phyloP scores from a whole-genome alignment of 306 rosid species.

The Astragalus glycyphyllos region DNA sequence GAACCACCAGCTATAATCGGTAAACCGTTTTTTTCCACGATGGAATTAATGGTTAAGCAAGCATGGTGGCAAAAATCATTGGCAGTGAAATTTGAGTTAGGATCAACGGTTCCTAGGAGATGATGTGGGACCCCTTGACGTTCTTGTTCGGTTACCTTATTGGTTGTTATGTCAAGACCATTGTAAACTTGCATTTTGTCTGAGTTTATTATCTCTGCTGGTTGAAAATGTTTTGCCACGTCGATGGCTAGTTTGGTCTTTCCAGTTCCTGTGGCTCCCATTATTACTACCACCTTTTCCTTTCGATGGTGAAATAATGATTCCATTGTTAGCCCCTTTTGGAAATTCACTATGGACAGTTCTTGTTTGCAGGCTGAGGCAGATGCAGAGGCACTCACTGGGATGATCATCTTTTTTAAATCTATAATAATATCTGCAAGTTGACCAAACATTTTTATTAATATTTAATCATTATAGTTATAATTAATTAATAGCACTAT shows the following conservation, averaged over 20 bases:
- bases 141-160: constrained; percentile 70
- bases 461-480: not conserved
- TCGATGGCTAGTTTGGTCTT: constrained; percentile 81
- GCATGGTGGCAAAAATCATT: constrained; percentile 51
- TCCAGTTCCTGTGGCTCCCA: constrained; percentile 91
- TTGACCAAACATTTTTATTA: constrained; percentile 42
- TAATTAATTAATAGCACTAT: constrained; percentile 15
- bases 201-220: constrained; percentile 77
- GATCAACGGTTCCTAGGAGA: constrained; percentile 53
- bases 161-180: constrained; percentile 75
- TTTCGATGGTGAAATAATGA: constrained; percentile 52
- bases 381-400: constrained; percentile 24
- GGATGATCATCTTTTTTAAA: constrained; percentile 35
- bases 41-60: constrained; percentile 45
- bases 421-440: constrained; percentile 50
- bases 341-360: constrained; percentile 54
- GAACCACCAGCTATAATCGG: constrained; percentile 65
- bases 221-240: constrained; percentile 60
- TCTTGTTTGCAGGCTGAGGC: constrained; percentile 60
- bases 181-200: constrained; percentile 87
- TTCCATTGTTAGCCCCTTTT: constrained; percentile 48
- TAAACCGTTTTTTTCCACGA: constrained; percentile 41
- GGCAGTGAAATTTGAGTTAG: constrained; percentile 44
- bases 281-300: constrained; percentile 67
- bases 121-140: constrained; percentile 77